Evolutionary conservation across 2,329 filamentous ascomycete species (phyloP).

Genomic region (Paecilomyces sp.): DNA sequence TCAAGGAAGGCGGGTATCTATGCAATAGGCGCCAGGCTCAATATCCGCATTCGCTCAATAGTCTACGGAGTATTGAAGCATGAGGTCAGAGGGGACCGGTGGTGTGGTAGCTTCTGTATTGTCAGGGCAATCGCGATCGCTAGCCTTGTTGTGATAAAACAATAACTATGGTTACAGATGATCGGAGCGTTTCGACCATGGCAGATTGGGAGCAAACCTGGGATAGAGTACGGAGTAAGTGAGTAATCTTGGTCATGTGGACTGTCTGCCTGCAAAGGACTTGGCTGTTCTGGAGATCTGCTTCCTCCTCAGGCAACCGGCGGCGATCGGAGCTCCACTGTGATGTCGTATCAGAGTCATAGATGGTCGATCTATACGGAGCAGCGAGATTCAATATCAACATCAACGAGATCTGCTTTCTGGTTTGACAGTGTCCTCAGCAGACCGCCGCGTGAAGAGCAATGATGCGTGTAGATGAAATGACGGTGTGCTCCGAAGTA

Average conservation of each 20-base stretch:
- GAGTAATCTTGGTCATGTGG: not conserved
- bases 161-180: not conserved
- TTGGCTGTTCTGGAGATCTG: not conserved
- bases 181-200: not conserved
- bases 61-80: not conserved
- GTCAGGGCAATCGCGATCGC: not conserved
- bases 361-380: not conserved
- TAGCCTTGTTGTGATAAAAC: not conserved
- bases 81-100: not conserved
- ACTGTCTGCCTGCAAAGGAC: not conserved
- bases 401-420: not conserved
- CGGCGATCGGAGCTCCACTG: not conserved
- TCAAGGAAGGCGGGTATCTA: not conserved
- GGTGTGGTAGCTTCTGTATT: not conserved
- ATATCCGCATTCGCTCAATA: not conserved
- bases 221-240: not conserved
- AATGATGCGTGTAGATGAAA: not conserved
- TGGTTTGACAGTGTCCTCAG: not conserved
- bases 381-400: not conserved
- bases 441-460: not conserved
- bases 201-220: not conserved
- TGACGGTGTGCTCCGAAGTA: not conserved
- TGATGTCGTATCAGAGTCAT: not conserved
- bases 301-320: not conserved
- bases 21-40: not conserved